Conservation (phyloP, 2,329 filamentous ascomycete genomes). For the Myriosclerotinia curreyana region DNA sequence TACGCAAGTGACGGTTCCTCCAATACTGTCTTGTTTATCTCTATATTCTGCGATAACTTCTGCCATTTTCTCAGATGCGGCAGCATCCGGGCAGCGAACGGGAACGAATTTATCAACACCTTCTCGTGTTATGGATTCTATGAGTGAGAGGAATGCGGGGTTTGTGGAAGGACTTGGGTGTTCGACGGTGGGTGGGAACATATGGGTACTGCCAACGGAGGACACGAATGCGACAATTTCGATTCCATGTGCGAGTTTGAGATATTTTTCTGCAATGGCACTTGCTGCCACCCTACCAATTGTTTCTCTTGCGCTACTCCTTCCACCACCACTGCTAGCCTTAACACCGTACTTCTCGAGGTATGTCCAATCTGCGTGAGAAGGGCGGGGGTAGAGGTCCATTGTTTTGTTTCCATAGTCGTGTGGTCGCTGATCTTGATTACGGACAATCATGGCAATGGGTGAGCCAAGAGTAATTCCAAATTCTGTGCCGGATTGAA, state of each 20-base stretch:
- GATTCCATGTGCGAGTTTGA: constrained; percentile 73
- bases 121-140: constrained; percentile 68
- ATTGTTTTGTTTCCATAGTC: constrained; percentile 91
- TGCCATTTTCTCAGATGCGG: constrained; percentile 68
- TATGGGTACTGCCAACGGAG: constrained; percentile 75
- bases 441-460: constrained; percentile 81
- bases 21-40: constrained; percentile 82
- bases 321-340: constrained; percentile 83
- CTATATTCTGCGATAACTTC: constrained; percentile 73
- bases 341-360: constrained; percentile 96
- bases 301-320: constrained; percentile 90
- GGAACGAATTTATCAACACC: constrained; percentile 82
- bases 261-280: constrained; percentile 90
- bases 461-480: constrained; percentile 88
- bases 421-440: constrained; percentile 88
- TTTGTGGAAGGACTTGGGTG: constrained; percentile 69
- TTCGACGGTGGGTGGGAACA: constrained; percentile 68
- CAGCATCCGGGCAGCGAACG: constrained; percentile 76
- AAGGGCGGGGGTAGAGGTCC: constrained; percentile 85
- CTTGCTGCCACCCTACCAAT: constrained; percentile 90
- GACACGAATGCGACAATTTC: constrained; percentile 91
- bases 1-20: constrained; percentile 91
- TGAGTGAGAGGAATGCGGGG: constrained; percentile 72
- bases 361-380: constrained; percentile 96
- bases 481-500: constrained; percentile 89